phyloP scores from a whole-genome alignment of 306 rosid genomes.

The Castanea crenata region DNA sequence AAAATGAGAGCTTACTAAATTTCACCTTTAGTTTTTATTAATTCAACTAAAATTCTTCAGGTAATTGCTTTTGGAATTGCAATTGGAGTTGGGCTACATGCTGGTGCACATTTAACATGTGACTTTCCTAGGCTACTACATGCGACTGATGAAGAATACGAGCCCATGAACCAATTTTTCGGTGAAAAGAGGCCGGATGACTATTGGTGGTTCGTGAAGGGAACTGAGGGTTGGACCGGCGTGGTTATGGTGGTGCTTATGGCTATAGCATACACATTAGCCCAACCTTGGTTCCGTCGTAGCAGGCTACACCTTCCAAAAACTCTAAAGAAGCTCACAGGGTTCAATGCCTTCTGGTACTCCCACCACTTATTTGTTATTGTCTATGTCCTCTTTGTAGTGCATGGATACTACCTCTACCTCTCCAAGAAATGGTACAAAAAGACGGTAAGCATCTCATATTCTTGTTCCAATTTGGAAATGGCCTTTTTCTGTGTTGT shows the following conservation, averaged over 20 bases:
- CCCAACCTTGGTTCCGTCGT: slow-evolving; percentile 86
- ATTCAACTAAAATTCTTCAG: slow-evolving; percentile 17
- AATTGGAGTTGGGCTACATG: slow-evolving; percentile 70
- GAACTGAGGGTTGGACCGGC: slow-evolving; percentile 90
- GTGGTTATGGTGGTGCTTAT: slow-evolving; percentile 71
- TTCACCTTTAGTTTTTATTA: not conserved
- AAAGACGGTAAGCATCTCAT: slow-evolving; percentile 57
- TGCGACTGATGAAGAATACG: slow-evolving; percentile 48
- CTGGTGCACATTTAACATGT: slow-evolving; percentile 69
- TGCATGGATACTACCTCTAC: slow-evolving; percentile 75
- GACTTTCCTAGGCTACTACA: slow-evolving; percentile 78
- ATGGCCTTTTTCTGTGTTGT: not conserved
- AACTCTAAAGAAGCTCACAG: slow-evolving; percentile 62
- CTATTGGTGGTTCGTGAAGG: slow-evolving; percentile 96
- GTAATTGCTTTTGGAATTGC: slow-evolving; percentile 75
- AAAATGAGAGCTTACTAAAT: not conserved
- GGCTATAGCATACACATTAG: slow-evolving; percentile 76
- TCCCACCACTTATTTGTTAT: slow-evolving; percentile 84
- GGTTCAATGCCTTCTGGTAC: slow-evolving; percentile 96
- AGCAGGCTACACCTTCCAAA: slow-evolving; percentile 63
- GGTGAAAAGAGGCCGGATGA: slow-evolving; percentile 53
- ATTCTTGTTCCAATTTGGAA: not conserved
- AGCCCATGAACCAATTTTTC: slow-evolving; percentile 59
- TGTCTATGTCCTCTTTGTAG: slow-evolving; percentile 70
- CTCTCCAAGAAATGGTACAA: slow-evolving; percentile 84